Percentiles rank a stretch among this genome's conserved stretches.
These are phyloP conservation scores for Auriscalpium vulgare DNA, from an alignment of 768 basidiomycete species.

Conservation along the genomic window DNA sequence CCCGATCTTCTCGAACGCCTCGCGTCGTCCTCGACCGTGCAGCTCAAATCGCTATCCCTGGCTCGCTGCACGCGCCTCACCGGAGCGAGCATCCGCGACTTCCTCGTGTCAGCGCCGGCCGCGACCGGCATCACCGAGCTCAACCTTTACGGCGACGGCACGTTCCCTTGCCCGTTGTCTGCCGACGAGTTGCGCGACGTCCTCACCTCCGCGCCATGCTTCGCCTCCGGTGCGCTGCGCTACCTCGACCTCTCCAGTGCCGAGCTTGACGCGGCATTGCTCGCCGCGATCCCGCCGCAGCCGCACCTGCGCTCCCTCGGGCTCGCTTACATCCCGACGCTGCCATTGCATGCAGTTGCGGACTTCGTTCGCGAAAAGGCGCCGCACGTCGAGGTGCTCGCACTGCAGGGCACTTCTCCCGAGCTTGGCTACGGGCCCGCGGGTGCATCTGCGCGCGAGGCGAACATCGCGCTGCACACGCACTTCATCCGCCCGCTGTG, in stretches of 20 bases:
- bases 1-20: conserved; percentile 68
- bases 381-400: conserved; percentile 76
- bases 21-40: conserved; percentile 53
- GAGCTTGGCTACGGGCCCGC: conserved; percentile 52
- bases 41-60: conserved; percentile 72
- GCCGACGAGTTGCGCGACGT: conserved; percentile 60
- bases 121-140: conserved; percentile 63
- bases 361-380: conserved; percentile 65
- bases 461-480: conserved; percentile 69
- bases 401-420: conserved; percentile 53
- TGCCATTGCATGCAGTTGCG: conserved; percentile 58
- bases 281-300: conserved; percentile 49
- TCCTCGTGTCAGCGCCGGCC: conserved; percentile 63
- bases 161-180: conserved; percentile 68
- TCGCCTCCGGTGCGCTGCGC: conserved; percentile 61
- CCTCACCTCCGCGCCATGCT: conserved; percentile 69
- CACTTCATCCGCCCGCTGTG: conserved; percentile 76
- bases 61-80: conserved; percentile 82
- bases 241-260: conserved; percentile 90
- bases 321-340: conserved; percentile 72
- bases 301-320: conserved; percentile 80
- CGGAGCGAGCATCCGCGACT: conserved; percentile 64
- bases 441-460: conserved; percentile 47
- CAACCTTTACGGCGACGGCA: conserved; percentile 83
- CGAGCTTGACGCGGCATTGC: conserved; percentile 48